Evolutionary conservation across 2,329 filamentous ascomycete species (phyloP), one percentile per base, ranked within the genome.

Genomic region (Chaetomiaceae sp.): DNA sequence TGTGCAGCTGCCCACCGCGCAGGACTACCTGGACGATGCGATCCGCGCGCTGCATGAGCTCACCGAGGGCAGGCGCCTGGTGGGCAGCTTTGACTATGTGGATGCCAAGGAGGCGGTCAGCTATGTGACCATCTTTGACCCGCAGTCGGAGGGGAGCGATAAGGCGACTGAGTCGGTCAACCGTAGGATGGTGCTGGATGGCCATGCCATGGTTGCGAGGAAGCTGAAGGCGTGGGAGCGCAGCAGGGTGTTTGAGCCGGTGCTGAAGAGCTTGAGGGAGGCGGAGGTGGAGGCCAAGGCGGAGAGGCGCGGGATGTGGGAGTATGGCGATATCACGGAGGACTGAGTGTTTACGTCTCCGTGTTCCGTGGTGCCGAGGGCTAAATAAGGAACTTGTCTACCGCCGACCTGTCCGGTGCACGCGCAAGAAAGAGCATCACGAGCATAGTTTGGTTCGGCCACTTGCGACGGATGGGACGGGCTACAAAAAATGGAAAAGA

Each of bases 311-410:
- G 93, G 93, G 35, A 93, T 95, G 78, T 98, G 91, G 90, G 93
- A 98, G 76, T 98, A 97, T 68, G 93, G 93, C 57, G 93, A 97
- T 65, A 76, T 95, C 62, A 95, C 88, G 12, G 90, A 95, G 71
- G 88, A 95, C 62, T 89, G 81, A 65, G 30, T 6, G 9, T n/a
- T n/a, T n/a, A n/a, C n/a, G n/a, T n/a, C n/a, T n/a, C n/a, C n/a
- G n/a, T n/a, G n/a, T n/a, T n/a, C n/a, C n/a, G n/a, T n/a, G n/a
- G n/a, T n/a, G n/a, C n/a, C n/a, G n/a, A n/a, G n/a, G n/a, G n/a
- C n/a, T n/a, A n/a, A n/a, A n/a, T n/a, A n/a, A n/a, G n/a, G n/a
- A n/a, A n/a, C n/a, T n/a, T n/a, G n/a, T n/a, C n/a, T n/a, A n/a
- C n/a, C n/a, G n/a, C n/a, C n/a, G n/a, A n/a, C n/a, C n/a, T n/a